Conservation (phyloP, 1,284 basidiomycete species). For the Austropuccinia psidii region DNA sequence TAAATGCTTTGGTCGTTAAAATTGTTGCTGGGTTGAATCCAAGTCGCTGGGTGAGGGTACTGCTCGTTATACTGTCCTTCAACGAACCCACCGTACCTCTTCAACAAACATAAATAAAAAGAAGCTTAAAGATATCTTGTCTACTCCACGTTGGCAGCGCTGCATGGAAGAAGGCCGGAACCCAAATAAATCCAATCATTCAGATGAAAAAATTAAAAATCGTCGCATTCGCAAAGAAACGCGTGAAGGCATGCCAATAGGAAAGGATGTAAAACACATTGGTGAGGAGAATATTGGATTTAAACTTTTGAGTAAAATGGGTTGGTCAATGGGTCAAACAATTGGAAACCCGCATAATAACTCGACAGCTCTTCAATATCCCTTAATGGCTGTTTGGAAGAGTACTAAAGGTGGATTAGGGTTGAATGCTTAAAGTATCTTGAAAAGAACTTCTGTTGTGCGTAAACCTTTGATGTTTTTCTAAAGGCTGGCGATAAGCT, state of each 20-base stretch:
- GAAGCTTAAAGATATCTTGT: not conserved
- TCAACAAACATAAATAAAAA: not conserved
- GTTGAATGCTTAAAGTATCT: not conserved
- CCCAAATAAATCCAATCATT: no score
- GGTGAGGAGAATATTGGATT: slow-evolving; percentile 22
- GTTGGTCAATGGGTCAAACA: slow-evolving; percentile 19
- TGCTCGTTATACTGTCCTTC: not conserved
- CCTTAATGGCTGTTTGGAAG: slow-evolving; percentile 18
- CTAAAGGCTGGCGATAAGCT: no score
- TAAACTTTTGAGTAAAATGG: slow-evolving; percentile 17
- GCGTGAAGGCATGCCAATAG: slow-evolving; percentile 1
- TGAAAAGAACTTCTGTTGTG: no score
- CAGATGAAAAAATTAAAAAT: not conserved
- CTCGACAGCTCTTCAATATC: not conserved
- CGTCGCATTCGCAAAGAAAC: not conserved
- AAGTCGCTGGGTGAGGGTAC: not conserved
- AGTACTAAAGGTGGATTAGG: slow-evolving; percentile 18
- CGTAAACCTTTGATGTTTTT: no score
- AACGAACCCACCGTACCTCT: slow-evolving; percentile 4
- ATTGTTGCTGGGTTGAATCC: not conserved
- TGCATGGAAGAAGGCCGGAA: no score
- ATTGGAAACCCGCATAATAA: slow-evolving; percentile 12
- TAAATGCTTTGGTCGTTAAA: not conserved
- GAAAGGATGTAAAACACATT: slow-evolving; percentile 4
- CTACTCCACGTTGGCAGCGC: no score